Base-by-base conservation (phyloP, 495 filamentous ascomycete species). In the Aspergillus baeticus region DNA sequence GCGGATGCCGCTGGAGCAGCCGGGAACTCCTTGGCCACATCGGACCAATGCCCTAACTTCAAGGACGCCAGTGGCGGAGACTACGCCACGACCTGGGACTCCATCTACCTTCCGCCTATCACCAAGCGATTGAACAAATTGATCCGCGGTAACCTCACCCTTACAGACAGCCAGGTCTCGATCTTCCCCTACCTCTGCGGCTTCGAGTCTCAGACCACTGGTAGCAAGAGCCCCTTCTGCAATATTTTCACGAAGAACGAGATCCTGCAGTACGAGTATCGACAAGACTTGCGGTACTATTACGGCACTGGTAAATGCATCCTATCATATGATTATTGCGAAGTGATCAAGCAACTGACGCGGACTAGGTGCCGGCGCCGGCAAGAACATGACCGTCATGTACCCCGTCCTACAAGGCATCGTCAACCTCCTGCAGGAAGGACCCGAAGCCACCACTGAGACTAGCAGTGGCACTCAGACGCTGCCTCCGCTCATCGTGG, bases 121-220 rank as follows among this genome's bases (percentile, higher is more conserved):
- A 68, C 73, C 14, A 63, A 71, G 31, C 77, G 82, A 2, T 61
- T 86, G 31, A 79, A 83, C 51, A 56, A 53, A 3, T 42, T 80
- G 43, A 65, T 85, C 38, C 54, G 61, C 13, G 81, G 82, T 1
- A 72, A 78, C 48, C 67, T 84, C 15, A 75, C 73, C 18, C 73
- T 85, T 54, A 72, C 66, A 5, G 68, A 77, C 50, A 63, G 63
- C 17, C 80, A 85, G 53, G 70, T 84, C 17, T 66, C 61, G 18
- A 71, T 78, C 48, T 80, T 86, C 59, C 81, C 83, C 0, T 84
- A 84, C 48, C 66, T 86, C 5, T 86, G 83, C 60, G 82, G 77
- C 8, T 85, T 83, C 47, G 83, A 86, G 58, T 78, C 74, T 6
- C 82, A 84, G 59, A 83, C 84, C 58, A 81, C 71, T 1, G 82